These are phyloP conservation scores for Phytopythium montanum DNA, from an alignment of 352 stramenopile species.

Conservation along the genomic window DNA sequence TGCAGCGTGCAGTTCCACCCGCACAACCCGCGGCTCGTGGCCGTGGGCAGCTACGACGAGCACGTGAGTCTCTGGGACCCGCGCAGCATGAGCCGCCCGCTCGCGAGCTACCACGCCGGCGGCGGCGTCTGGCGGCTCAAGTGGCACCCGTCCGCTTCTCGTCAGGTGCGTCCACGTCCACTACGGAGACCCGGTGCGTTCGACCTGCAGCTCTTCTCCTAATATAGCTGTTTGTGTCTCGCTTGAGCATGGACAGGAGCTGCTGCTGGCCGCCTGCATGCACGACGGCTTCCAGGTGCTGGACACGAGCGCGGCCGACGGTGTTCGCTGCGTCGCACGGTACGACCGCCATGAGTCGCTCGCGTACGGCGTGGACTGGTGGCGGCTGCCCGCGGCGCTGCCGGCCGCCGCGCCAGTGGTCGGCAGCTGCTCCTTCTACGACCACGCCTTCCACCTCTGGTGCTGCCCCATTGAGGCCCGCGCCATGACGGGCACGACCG, in stretches of 20 bases:
- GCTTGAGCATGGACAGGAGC: slow-evolving; percentile 32
- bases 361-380: slow-evolving; percentile 87
- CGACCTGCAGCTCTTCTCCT: background rate
- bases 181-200: background rate
- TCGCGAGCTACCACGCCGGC: slow-evolving; percentile 42
- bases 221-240: slow-evolving; percentile 5
- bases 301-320: slow-evolving; percentile 8
- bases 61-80: slow-evolving; percentile 74
- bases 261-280: slow-evolving; percentile 80
- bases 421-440: slow-evolving; percentile 81
- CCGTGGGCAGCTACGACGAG: slow-evolving; percentile 85
- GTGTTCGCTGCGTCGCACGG: slow-evolving; percentile 12
- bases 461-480: slow-evolving; percentile 13
- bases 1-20: slow-evolving; percentile 86
- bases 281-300: slow-evolving; percentile 86
- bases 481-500: too few species aligned
- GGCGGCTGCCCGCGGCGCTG: slow-evolving; percentile 38
- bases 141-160: slow-evolving; percentile 51
- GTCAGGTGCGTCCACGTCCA: slow-evolving; percentile 40
- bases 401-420: slow-evolving; percentile 38
- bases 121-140: slow-evolving; percentile 84
- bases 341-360: slow-evolving; percentile 73
- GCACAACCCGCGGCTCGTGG: slow-evolving; percentile 53
- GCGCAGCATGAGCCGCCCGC: slow-evolving; percentile 51
- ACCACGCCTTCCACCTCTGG: slow-evolving; percentile 77